These are phyloP conservation scores for Colletotrichum horii DNA, from an alignment of 2,329 filamentous ascomycete genomes.

Conservation along the genomic window DNA sequence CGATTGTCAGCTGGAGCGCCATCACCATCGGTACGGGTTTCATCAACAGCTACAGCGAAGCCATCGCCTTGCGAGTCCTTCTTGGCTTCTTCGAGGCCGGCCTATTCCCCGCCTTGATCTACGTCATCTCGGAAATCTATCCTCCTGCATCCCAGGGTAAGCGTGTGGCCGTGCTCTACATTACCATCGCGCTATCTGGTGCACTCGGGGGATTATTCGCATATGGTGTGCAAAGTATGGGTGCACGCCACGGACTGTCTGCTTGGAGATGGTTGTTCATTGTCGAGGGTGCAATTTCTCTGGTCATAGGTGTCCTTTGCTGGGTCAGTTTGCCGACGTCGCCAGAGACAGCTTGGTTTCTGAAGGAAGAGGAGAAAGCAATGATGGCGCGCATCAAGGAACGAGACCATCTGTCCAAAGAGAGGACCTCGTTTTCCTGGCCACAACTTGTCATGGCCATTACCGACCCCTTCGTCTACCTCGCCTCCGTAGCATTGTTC, in stretches of 20 bases:
- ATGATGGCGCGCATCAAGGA: slow-evolving; percentile 31
- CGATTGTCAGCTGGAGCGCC: slow-evolving; percentile 37
- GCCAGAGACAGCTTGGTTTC: slow-evolving; percentile 48
- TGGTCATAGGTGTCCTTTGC: slow-evolving; percentile 30
- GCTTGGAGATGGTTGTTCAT: slow-evolving; percentile 59
- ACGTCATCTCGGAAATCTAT: slow-evolving; percentile 39
- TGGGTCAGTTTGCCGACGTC: slow-evolving; percentile 51
- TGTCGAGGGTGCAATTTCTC: slow-evolving; percentile 43
- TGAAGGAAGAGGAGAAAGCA: slow-evolving; percentile 42
- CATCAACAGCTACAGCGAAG: slow-evolving; percentile 28
- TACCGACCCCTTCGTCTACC: slow-evolving; percentile 32
- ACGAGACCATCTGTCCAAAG: slow-evolving; percentile 31
- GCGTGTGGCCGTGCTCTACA: slow-evolving; percentile 34
- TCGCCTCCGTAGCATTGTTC: slow-evolving; percentile 31
- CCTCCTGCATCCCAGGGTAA: slow-evolving; percentile 35
- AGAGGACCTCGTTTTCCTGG: slow-evolving; percentile 28
- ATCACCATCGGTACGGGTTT: slow-evolving; percentile 36
- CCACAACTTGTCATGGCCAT: slow-evolving; percentile 30
- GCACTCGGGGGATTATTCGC: slow-evolving; percentile 35
- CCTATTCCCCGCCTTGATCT: slow-evolving; percentile 34
- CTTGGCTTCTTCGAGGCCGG: slow-evolving; percentile 40
- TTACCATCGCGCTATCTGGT: slow-evolving; percentile 33
- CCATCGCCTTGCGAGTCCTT: slow-evolving; percentile 33
- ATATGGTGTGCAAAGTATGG: slow-evolving; percentile 41
- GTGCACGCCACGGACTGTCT: slow-evolving; percentile 25